Base-by-base conservation (phyloP, 257 asterid genomes). In the Ballota nigra region DNA sequence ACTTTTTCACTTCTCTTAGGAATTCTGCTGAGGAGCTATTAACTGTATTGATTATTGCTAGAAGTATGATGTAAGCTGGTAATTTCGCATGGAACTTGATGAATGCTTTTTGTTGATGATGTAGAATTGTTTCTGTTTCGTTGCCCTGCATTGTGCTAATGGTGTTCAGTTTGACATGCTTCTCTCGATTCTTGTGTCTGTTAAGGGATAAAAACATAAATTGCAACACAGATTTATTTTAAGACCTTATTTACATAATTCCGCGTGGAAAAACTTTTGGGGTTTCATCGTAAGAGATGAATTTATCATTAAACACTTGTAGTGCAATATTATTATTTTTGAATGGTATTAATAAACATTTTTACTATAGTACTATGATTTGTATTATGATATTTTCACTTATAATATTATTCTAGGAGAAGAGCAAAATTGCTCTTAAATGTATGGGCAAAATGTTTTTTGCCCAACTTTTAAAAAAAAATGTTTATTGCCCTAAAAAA, bases 161-260 rank as follows among this genome's bases (percentile, higher is more conserved):
- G 47, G 61, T 66, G 8, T 66, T 45, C 70, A 0, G 26, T 66
- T 66, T 66, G 71, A 28, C 47, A 26, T 47, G 61, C 60, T 28
- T 65, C 20, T n/a, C n/a, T 41, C 2, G 9, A 45, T 45, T 43
- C 41, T 65, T 68, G 63, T 12, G 52, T 68, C 16, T 4, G 51
- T 29, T 31, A 52, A 29, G 51, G 18, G 47, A 16, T 40, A 13
- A 41, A 13, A 58, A 59, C 12, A 15, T 56, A 60, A 63, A 45
- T 43, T 60, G 58, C 69, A 9, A 10, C 20, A 59, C 49, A 59
- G 71, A 40, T 64, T 18, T 11, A 13, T 68, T 68, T 3, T 22
- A 34, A 31, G 36, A 28, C 55, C 24, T 31, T 22, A 24, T 12
- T 19, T 52, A 31, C 55, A 6, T 53, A 20, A 12, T 55, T 68